Evolutionary conservation across 2,329 filamentous ascomycete species (phyloP).

Genomic region (Helminthosporium solani): DNA sequence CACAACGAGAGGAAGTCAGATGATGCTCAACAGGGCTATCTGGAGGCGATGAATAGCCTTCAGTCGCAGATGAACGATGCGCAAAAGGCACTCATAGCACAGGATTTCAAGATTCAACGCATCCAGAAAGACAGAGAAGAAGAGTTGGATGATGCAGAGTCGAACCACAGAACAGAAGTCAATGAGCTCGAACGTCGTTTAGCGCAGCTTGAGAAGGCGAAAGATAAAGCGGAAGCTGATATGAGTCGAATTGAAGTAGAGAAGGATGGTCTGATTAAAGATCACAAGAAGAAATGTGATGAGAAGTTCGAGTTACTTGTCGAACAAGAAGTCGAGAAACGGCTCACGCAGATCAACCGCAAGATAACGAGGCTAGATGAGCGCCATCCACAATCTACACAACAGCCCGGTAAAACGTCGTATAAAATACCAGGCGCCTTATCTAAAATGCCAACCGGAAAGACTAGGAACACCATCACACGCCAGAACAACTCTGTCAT

Average conservation of each 20-base stretch:
- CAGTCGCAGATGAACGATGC: not conserved
- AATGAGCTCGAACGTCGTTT: slow-evolving; percentile 12
- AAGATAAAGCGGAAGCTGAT: slow-evolving; percentile 18
- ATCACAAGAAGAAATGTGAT: slow-evolving; percentile 12
- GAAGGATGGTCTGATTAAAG: slow-evolving; percentile 15
- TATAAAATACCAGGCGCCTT: not conserved
- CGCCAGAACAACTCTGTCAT: slow-evolving; percentile 18
- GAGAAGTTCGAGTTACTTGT: slow-evolving; percentile 8
- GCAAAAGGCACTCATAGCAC: not conserved
- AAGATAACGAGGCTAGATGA: not conserved
- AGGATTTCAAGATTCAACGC: slow-evolving; percentile 9
- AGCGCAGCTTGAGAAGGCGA: slow-evolving; percentile 9
- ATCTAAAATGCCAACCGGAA: not conserved
- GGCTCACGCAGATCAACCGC: not conserved
- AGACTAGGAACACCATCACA: slow-evolving; percentile 21
- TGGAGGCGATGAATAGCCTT: slow-evolving; percentile 2
- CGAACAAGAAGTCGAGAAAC: slow-evolving; percentile 2
- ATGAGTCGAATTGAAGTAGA: slow-evolving; percentile 11
- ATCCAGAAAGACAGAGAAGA: slow-evolving; percentile 1
- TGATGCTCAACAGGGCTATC: slow-evolving; percentile 7
- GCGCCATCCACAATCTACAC: not conserved
- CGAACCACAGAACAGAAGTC: slow-evolving; percentile 9
- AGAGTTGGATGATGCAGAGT: slow-evolving; percentile 2
- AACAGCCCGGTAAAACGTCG: not conserved
- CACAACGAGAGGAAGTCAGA: slow-evolving; percentile 10